Evolutionary conservation across 306 rosid species (phyloP).

Genomic region (Ammopiptanthus mongolicus): DNA sequence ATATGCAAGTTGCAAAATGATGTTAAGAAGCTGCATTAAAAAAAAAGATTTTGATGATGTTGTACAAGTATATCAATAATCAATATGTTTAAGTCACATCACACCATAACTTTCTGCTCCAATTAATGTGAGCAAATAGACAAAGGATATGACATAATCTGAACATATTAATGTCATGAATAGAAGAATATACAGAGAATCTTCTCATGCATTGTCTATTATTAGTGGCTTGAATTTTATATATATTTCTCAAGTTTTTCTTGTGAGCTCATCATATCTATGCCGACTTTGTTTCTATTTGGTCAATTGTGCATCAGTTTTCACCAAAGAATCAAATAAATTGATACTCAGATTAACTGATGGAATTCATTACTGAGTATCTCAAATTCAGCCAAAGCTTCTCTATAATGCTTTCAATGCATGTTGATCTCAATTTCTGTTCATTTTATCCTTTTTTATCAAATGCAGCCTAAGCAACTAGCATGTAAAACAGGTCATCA

Average conservation of each 20-base stretch:
- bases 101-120: neutral
- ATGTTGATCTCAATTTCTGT: neutral
- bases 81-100: neutral
- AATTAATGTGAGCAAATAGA: neutral
- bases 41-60: neutral
- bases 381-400: neutral
- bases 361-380: neutral
- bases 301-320: neutral
- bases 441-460: neutral
- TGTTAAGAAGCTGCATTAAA: neutral
- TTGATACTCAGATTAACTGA: neutral
- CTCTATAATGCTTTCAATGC: neutral
- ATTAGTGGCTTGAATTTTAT: neutral
- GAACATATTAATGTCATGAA: neutral
- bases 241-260: neutral
- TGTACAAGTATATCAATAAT: neutral
- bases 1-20: conserved; percentile 9
- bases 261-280: neutral
- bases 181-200: conserved; percentile 3
- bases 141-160: conserved; percentile 2
- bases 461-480: neutral
- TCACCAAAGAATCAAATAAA: neutral
- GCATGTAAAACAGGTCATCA: neutral
- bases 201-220: neutral
- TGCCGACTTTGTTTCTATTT: neutral